Base-by-base conservation (phyloP, 2,329 filamentous ascomycete species). In the Scolecobasidium constrictum region DNA sequence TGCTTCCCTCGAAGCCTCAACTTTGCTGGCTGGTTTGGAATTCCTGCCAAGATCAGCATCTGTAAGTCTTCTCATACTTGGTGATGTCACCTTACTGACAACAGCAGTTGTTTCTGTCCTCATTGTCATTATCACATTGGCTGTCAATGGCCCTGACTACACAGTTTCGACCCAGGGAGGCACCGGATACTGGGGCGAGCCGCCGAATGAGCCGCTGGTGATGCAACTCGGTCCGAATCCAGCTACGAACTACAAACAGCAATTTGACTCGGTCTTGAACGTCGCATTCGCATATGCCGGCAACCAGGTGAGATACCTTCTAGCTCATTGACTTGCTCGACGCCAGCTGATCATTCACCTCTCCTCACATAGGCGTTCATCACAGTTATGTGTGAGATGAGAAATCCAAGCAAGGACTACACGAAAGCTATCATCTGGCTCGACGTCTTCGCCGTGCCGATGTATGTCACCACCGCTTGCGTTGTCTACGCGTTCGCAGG, bases 301-400 rank as follows among this genome's bases (percentile, higher is more conserved):
- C 13, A 61, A 64, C 49, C 59, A n/a, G n/a, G n/a, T n/a, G n/a
- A n/a, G n/a, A n/a, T n/a, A n/a, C n/a, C n/a, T n/a, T n/a, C n/a
- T n/a, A n/a, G n/a, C n/a, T n/a, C n/a, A n/a, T n/a, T n/a, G n/a
- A n/a, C n/a, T n/a, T n/a, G n/a, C n/a, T n/a, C n/a, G n/a, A n/a
- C n/a, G n/a, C n/a, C n/a, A n/a, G n/a, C n/a, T n/a, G n/a, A n/a
- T n/a, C n/a, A n/a, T n/a, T n/a, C n/a, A n/a, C n/a, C n/a, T n/a
- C n/a, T n/a, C n/a, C n/a, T n/a, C n/a, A n/a, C n/a, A n/a, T n/a
- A 61, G 38, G 59, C 56, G 44, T 61, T 67, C 2, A 52, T 64
- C 3, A 58, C 49, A 0, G 57, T 57, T 12, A 60, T 61, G 52
- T 56, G 56, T 2, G 58, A 61, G 46, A 60, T 61, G 58, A 51